These are phyloP conservation scores for Trichoderma semiorbis DNA, from an alignment of 2,329 filamentous ascomycete species.

Conservation along the genomic window DNA sequence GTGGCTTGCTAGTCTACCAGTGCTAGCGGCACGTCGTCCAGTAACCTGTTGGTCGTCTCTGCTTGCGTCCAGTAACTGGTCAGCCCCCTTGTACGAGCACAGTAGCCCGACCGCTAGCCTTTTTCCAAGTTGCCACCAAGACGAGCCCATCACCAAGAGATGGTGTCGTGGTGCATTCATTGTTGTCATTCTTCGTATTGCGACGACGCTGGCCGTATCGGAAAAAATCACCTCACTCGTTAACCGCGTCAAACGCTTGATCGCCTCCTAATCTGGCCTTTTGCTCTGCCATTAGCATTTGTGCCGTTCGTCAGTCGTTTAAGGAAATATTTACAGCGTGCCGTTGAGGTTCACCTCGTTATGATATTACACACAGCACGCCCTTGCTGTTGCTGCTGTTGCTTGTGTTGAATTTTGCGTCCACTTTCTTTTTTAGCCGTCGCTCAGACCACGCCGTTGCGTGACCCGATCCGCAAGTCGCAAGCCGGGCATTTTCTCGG, in stretches of 20 bases:
- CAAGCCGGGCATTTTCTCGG: background rate
- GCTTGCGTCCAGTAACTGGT: background rate
- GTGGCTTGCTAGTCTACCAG: background rate
- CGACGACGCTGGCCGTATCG: slow-evolving; percentile 3
- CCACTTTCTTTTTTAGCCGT: background rate
- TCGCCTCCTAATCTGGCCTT: background rate
- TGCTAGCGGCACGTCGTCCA: background rate
- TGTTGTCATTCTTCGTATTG: slow-evolving; percentile 6
- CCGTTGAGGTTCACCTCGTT: background rate
- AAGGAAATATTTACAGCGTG: background rate
- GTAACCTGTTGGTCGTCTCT: background rate
- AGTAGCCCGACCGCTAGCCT: background rate
- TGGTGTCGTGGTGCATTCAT: background rate
- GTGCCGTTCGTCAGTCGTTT: background rate
- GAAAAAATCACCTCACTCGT: background rate
- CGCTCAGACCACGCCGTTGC: background rate
- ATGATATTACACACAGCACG: background rate
- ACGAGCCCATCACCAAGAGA: slow-evolving; percentile 8
- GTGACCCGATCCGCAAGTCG: background rate
- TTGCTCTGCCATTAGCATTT: background rate
- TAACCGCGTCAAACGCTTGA: background rate
- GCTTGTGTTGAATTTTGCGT: background rate
- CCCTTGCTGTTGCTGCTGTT: background rate
- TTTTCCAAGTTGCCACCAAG: background rate
- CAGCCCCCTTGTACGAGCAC: too few species aligned